Base-by-base conservation (phyloP, 768 basidiomycete genomes). In the Tricholoma matsutake region DNA sequence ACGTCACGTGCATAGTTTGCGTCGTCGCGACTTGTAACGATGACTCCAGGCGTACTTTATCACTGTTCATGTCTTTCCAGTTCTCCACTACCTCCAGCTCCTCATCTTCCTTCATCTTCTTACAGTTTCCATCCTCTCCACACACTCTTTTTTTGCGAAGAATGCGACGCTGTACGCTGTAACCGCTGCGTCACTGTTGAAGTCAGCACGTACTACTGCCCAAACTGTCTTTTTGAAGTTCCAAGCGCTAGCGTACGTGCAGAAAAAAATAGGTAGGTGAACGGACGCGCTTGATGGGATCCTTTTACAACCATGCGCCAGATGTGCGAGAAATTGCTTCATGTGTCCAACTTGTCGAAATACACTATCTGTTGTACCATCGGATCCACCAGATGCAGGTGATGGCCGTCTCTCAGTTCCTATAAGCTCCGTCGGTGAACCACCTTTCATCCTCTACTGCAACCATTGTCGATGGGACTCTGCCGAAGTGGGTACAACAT, bases 271-370 rank as follows among this genome's bases (percentile, higher is more conserved):
- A 83, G 96, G 96, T 92, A 64, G 66, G 63, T 67, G 49, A 47
- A 29, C 10, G 29, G 25, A 31, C 52, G 11, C 53, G 56, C 62
- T 7, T 16, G 54, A 43, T 45, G 29, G 11, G 52, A 20, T 39
- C 32, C 22, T 56, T 49, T 60, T 59, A 60, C 54, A 58, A 63
- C 16, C 7, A 71, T 39, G 53, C 41, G 29, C 28, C 41, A 98
- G 97, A 84, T 99, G 97, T 74, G 95, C 96, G 16, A 84, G 97
- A 58, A 98, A 97, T 69, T 99, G 97, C 79, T 98, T 98, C 76
- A 85, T 91, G 75, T 99, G 97, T 71, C 97, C 97, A 3, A 87
- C 86, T 69, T 99, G 97, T 75, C 83, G 86, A 52, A 93, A 96
- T 68, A 93, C 94, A 4, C 81, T 98, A 3, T 86, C 90, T 16